Evolutionary conservation across 768 basidiomycete species (phyloP), one percentile per base, ranked within the genome.

Genomic region (Nidularia sp.): DNA sequence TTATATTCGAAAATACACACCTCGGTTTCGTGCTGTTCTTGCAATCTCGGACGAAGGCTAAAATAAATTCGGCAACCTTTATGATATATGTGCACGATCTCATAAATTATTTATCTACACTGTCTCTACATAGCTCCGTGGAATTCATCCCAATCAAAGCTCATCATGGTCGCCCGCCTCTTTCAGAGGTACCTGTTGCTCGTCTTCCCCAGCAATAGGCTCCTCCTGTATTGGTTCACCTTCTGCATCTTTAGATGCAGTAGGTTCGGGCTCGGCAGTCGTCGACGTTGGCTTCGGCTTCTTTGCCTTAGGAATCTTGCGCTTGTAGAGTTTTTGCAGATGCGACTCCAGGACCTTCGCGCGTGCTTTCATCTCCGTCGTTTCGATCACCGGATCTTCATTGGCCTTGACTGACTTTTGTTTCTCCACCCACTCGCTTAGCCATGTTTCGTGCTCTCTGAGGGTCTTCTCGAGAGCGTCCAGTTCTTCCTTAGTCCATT

Each of bases 401-500:
- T 89, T 81, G 64, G 76, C 69, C 67, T 85, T 79, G 47, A 87
- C 79, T 50, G 62, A 68, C 71, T 87, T 89, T 72, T 97, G 95
- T 69, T 83, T 85, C 72, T 89, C 86, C 10, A 94, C 86, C 69
- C 81, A 80, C 51, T 82, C 85, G 57, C 84, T 75, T 55, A 98
- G 72, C 97, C 97, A 99, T 29, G 70, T 57, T 68, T 92, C 90
- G 60, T 92, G 86, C 48, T 90, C 89, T 61, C 80, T 81, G 52
- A 97, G 71, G 52, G 84, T 76, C 63, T 76, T 81, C 68, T 94
- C 88, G 13, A 98, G 83, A 2, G 64, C 74, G 51, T 88, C 86
- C 12, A 98, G 77, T 66, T 99, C 97, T n/a, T 85, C 88, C 12
- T 74, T 65, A 0, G 93, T 94, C 83, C 88, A 97, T 63, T 89